Evolutionary conservation across 78 protist genomes (phyloP).

Genomic region (Dictyostelium citrinum): DNA sequence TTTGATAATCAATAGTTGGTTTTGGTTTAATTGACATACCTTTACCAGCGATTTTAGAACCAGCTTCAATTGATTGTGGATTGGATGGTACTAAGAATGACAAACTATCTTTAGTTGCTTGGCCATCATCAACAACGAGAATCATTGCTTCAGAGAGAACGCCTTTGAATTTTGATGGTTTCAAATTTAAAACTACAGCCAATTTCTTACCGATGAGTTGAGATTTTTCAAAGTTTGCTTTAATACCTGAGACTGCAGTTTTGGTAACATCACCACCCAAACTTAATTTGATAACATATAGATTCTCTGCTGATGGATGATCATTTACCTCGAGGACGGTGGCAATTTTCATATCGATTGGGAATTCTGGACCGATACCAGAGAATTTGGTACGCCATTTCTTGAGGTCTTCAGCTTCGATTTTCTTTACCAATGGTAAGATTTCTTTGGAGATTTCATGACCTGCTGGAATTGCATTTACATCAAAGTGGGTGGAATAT

Average conservation of each 20-base stretch:
- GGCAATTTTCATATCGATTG: slow-evolving; percentile 81
- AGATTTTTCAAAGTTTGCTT: slow-evolving; percentile 19
- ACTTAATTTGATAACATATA: slow-evolving; percentile 70
- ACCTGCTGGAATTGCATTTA: slow-evolving; percentile 13
- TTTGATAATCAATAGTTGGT: slow-evolving; percentile 43
- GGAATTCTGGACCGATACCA: slow-evolving; percentile 60
- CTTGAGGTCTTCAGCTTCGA: slow-evolving; percentile 33
- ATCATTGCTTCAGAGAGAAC: slow-evolving; percentile 80
- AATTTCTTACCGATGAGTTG: slow-evolving; percentile 10
- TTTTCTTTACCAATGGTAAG: slow-evolving; percentile 11
- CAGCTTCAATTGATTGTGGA: background rate
- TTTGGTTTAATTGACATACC: slow-evolving; percentile 50
- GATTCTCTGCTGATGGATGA: slow-evolving; percentile 74
- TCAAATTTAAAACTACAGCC: slow-evolving; percentile 62
- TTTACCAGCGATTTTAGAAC: slow-evolving; percentile 26
- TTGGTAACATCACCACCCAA: slow-evolving; percentile 45
- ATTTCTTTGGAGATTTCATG: slow-evolving; percentile 45
- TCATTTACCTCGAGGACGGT: background rate
- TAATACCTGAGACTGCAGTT: slow-evolving; percentile 71
- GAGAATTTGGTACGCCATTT: slow-evolving; percentile 17
- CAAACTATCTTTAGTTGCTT: slow-evolving; percentile 6
- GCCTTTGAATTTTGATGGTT: slow-evolving; percentile 86
- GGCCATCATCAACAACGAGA: slow-evolving; percentile 72
- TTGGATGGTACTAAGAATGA: slow-evolving; percentile 4
- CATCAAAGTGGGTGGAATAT: slow-evolving; percentile 15